A percentile compares a stretch with the other conserved stretches of the same genome.
These are phyloP conservation scores for Urtica urens DNA, from an alignment of 306 rosid genomes.

Conservation along the genomic window DNA sequence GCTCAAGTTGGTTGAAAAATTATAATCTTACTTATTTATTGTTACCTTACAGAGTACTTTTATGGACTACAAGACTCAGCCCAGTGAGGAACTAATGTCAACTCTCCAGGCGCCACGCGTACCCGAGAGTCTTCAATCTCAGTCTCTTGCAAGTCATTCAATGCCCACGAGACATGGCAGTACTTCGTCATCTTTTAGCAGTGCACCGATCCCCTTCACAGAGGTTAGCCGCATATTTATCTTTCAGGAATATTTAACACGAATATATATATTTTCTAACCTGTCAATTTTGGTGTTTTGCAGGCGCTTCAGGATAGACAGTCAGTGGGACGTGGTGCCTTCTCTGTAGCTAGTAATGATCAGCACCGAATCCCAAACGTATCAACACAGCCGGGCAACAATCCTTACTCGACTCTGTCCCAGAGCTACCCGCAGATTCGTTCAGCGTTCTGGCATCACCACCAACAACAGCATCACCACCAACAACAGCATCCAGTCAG, in stretches of 20 bases:
- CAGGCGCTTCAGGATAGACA: constrained; percentile 38
- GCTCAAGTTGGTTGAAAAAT: no score
- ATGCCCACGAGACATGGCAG: constrained; percentile 23
- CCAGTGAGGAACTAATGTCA: constrained; percentile 23
- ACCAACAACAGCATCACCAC: constrained; percentile 26
- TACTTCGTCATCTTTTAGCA: constrained; percentile 23
- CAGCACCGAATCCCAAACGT: constrained; percentile 12
- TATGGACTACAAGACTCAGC: constrained; percentile 21
- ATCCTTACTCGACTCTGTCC: constrained; percentile 16
- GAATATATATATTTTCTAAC: no score
- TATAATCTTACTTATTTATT: constrained; percentile 1
- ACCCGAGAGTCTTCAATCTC: constrained; percentile 11
- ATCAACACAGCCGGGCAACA: constrained; percentile 22
- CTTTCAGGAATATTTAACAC: no score
- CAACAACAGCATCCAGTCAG: constrained; percentile 23
- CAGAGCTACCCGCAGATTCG: constrained; percentile 24
- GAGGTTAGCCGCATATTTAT: constrained; percentile 36
- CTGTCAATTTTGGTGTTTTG: no score
- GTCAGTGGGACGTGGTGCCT: constrained; percentile 24
- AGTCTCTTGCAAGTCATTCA: constrained; percentile 23
- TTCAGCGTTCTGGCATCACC: constrained; percentile 24
- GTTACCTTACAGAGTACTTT: constrained; percentile 9
- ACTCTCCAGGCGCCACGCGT: constrained; percentile 9
- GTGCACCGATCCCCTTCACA: constrained; percentile 21
- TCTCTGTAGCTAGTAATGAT: constrained; percentile 20